Base-by-base conservation (phyloP, 768 basidiomycete species). In the Boletus reticulatus region DNA sequence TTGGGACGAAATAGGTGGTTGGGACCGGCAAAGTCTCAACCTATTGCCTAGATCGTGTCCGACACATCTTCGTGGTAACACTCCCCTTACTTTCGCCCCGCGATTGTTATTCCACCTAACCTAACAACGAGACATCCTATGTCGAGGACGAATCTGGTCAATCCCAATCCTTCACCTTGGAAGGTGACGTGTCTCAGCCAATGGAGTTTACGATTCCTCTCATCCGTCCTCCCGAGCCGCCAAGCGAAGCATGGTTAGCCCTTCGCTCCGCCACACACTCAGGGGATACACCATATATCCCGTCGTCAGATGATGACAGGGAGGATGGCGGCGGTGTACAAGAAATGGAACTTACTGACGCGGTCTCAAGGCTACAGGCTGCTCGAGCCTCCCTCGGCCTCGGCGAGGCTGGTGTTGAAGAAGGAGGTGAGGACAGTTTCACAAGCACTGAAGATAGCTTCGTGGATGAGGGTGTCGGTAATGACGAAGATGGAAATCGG, bases 131-230 rank as follows among this genome's bases (percentile, higher is more conserved):
- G n/a, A 50, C 52, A n/a, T 70, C 73, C 6, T 70, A 57, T 20
- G 39, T 45, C 2, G 71, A 74, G 55, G 73, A 66, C 19, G 62
- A 51, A 0, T 72, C 68, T 37, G 24, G 44, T 9, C 67, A 63
- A 43, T 73, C 68, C 17, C 70, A 65, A 45, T 70, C 72, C 22
- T 68, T 72, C 42, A 32, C 54, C 44, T 68, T 69, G 6, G 78
- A 75, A 31, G 76, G 74, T 24, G 77, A 82, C 14, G 65, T 72
- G 34, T 76, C 80, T 20, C 75, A 79, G 50, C 77, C 75, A 4
- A 86, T 89, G 81, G 89, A 92, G 53, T 90, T 85, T 62, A 90
- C 88, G 0, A 79, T 91, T 43, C 89, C 90, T 12, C 76, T 92
- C 47, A 73, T 78, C 42, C 81, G 81, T 84, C 62, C 80, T 65